These are phyloP conservation scores for Septoria linicola DNA, from an alignment of 2,329 filamentous ascomycete genomes.

Conservation along the genomic window DNA sequence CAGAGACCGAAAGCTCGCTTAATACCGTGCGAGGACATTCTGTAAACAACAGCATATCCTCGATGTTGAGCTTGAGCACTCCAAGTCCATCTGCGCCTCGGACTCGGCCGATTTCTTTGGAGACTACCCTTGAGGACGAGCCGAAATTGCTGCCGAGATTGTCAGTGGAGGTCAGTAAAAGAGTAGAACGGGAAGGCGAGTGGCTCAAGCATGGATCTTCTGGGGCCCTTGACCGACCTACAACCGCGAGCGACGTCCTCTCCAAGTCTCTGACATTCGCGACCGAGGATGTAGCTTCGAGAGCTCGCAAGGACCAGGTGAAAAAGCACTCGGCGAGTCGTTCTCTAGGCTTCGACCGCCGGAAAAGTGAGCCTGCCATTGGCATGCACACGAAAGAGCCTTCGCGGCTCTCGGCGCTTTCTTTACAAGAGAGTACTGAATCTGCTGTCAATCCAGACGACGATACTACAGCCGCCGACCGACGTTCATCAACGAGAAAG, in stretches of 20 bases:
- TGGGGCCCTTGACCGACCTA: slow-evolving; percentile 23
- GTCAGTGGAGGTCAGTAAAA: slow-evolving; percentile 29
- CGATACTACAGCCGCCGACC: slow-evolving; percentile 9
- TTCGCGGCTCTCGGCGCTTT: slow-evolving; percentile 35
- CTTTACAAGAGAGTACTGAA: slow-evolving; percentile 33
- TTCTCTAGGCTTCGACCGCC: slow-evolving; percentile 61
- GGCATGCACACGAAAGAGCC: slow-evolving; percentile 27
- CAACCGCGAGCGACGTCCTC: slow-evolving; percentile 24
- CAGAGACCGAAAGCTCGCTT: slow-evolving; percentile 75
- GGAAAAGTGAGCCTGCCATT: slow-evolving; percentile 42
- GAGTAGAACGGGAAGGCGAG: slow-evolving; percentile 36
- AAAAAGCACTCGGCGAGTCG: slow-evolving; percentile 63
- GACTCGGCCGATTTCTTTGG: slow-evolving; percentile 42
- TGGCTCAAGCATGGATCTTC: slow-evolving; percentile 34
- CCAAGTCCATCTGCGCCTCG: slow-evolving; percentile 47
- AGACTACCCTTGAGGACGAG: slow-evolving; percentile 44
- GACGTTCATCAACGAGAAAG: slow-evolving; percentile 55
- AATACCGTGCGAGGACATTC: slow-evolving; percentile 70
- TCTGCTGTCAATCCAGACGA: slow-evolving; percentile 6
- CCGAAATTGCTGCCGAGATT: slow-evolving; percentile 59
- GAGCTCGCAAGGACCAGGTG: slow-evolving; percentile 43
- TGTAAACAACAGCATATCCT: slow-evolving; percentile 76
- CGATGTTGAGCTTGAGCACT: slow-evolving; percentile 63
- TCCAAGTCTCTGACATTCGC: slow-evolving; percentile 21
- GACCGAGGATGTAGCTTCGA: slow-evolving; percentile 9